Base-by-base conservation (phyloP, 257 asterid genomes). In the Cinchona pubescens region DNA sequence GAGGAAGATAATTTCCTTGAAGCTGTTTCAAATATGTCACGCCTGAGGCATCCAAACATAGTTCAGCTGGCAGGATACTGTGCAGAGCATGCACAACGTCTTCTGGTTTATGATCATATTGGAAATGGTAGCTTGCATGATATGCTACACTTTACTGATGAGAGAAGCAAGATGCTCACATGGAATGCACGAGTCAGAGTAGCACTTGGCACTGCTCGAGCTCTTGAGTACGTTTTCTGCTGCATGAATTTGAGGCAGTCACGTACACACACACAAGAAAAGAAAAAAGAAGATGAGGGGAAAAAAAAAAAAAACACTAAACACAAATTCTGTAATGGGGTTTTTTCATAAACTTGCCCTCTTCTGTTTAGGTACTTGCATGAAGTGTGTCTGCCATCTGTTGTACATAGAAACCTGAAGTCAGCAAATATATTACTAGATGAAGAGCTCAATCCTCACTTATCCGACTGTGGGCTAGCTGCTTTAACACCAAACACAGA, bases 141-240 rank as follows among this genome's bases (percentile, higher is more conserved):
- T 80, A 90, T 90, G 96, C 87, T 95, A 78, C 98, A 95, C 89
- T 91, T 85, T 80, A 92, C 93, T 68, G 96, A 95, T 75, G 99
- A 95, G 79, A 87, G 95, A 83, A 91, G 89, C 87, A 88, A 79
- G 80, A 62, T 88, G 92, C 88, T 95, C 78, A 95, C 98, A 19
- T 92, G 99, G 99, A 95, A 92, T 74, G 97, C 94, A 63, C 96
- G 99, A 43, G 94, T 95, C 78, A 90, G 92, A 89, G 94, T 92
- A 62, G 96, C 98, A 63, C 98, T 95, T 80, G 99, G 99, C 83
- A 90, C 97, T 61, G 97, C 99, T 82, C 88, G 99, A 83, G 99
- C 99, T 73, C 84, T 95, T 73, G 99, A 95, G 99, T 95, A 92
- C 71, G 96, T 79, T 71, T 29, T 25, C 66, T 72, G 63, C 69